Percentiles rank a stretch among this genome's conserved stretches.
Evolutionary conservation across 2,329 filamentous ascomycete species (phyloP).

Genomic region (Cladosporium sp.): DNA sequence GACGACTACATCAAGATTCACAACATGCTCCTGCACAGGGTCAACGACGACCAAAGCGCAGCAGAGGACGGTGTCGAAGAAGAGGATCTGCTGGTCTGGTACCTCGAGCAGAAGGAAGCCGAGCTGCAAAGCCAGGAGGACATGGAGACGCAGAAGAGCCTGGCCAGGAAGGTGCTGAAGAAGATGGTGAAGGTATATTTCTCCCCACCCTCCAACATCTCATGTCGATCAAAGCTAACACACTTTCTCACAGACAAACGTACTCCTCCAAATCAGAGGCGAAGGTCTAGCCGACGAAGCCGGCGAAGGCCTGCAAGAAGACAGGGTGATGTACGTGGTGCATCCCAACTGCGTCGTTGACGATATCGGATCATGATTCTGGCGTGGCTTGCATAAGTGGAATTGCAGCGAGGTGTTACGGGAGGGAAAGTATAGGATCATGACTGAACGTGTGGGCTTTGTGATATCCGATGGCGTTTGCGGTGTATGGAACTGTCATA

Average conservation of each 20-base stretch:
- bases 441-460: neutral
- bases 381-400: too few species aligned
- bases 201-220: neutral
- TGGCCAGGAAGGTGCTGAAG: conserved; percentile 82
- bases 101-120: conserved; percentile 82
- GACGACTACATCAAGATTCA: conserved; percentile 92
- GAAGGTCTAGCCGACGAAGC: conserved; percentile 80
- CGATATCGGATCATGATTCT: conserved; percentile 24
- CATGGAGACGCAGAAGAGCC: conserved; percentile 63
- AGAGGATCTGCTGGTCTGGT: conserved; percentile 78
- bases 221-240: neutral
- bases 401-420: too few species aligned
- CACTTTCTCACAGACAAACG: conserved; percentile 46
- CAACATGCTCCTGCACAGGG: conserved; percentile 72
- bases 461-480: conserved; percentile 9
- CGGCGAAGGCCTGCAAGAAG: conserved; percentile 49
- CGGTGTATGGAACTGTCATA: too few species aligned
- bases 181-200: conserved; percentile 84
- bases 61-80: conserved; percentile 78
- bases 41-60: conserved; percentile 73
- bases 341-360: conserved; percentile 93
- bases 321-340: conserved; percentile 70
- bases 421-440: too few species aligned
- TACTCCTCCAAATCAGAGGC: conserved; percentile 60
- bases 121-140: conserved; percentile 77